A percentile compares a stretch with the other conserved stretches of the same genome.
Conservation (phyloP, 2,329 filamentous ascomycete species). For the Colletotrichum lini region DNA sequence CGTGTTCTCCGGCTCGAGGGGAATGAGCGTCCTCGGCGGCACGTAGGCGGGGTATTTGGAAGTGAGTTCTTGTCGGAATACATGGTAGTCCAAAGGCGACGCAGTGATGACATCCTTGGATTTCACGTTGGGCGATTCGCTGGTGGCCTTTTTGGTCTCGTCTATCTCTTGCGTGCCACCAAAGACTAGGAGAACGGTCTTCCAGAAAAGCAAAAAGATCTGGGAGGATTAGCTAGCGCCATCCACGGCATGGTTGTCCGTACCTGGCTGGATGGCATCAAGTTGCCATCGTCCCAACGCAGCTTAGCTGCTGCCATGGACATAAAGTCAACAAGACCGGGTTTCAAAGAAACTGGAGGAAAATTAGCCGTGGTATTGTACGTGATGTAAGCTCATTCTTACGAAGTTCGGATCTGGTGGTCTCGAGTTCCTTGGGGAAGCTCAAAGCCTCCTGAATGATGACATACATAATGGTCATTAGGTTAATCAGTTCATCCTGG, state of each 20-base stretch:
- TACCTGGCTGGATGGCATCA: conserved; percentile 75
- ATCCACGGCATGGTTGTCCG: conserved; percentile 48
- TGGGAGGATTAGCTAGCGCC: conserved; percentile 52
- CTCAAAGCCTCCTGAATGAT: conserved; percentile 70
- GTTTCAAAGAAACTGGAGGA: conserved; percentile 69
- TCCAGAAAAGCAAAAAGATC: conserved; percentile 91
- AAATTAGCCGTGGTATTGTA: conserved; percentile 43
- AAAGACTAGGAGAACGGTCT: conserved; percentile 87
- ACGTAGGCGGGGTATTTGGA: conserved; percentile 98
- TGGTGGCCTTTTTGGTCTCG: conserved; percentile 79
- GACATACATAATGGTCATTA: conserved; percentile 75
- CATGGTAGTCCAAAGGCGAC: conserved; percentile 94
- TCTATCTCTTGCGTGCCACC: conserved; percentile 83
- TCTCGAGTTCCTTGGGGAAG: conserved; percentile 63
- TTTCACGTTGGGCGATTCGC: conserved; percentile 71
- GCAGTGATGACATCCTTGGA: conserved; percentile 88
- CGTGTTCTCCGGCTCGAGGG: conserved; percentile 90
- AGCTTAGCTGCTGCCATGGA: conserved; percentile 78
- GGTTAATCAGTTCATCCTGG: conserved; percentile 73
- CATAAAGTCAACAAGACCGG: conserved; percentile 79
- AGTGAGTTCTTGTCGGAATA: conserved; percentile 95
- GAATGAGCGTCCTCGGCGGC: conserved; percentile 85
- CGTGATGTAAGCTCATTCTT: conserved; percentile 49
- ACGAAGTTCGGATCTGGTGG: conserved; percentile 66
- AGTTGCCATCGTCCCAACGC: conserved; percentile 79